phyloP scores from a whole-genome alignment of 225 moss, liverwort and hornwort species.

The Sphagnum contortum region DNA sequence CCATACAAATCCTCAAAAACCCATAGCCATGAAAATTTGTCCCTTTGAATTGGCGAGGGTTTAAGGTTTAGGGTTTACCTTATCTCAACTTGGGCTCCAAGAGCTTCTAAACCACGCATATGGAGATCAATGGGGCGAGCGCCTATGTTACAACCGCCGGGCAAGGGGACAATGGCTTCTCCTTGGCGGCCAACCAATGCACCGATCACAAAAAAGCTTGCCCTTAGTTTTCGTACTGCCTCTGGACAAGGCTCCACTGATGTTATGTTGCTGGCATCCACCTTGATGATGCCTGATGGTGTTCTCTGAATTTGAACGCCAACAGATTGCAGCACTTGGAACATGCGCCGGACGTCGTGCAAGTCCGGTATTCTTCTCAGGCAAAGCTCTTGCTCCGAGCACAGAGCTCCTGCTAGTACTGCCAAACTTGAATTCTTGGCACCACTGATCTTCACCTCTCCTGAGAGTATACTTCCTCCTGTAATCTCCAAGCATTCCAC shows the following conservation, averaged over 20 bases:
- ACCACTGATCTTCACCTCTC: conserved; percentile 69
- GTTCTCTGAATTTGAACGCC: conserved; percentile 55
- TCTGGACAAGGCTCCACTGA: conserved; percentile 78
- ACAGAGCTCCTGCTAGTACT: conserved; percentile 76
- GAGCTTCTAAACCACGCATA: conserved; percentile 80
- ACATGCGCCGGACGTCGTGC: conserved; percentile 76
- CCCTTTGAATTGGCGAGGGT: too few relatives aligned
- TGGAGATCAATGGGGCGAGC: conserved; percentile 96
- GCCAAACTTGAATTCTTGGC: conserved; percentile 90
- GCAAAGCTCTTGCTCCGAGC: conserved; percentile 61
- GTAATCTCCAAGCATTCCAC: conserved; percentile 64
- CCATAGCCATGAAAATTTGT: too few relatives aligned
- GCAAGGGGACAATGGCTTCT: conserved; percentile 85
- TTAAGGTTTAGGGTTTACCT: conserved; percentile 23
- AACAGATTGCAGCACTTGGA: conserved; percentile 79
- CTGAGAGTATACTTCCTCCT: conserved; percentile 61
- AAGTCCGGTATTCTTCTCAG: conserved; percentile 83
- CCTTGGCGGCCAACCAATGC: conserved; percentile 78
- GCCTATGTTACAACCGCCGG: conserved; percentile 90
- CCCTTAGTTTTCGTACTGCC: conserved; percentile 68
- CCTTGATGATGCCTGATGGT: conserved; percentile 22
- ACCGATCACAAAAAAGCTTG: conserved; percentile 90
- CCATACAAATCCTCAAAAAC: too few relatives aligned
- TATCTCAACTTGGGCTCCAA: conserved; percentile 73
- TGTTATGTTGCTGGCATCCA: conserved; percentile 69